These are phyloP conservation scores for Globisporangium sylvaticum DNA, from an alignment of 352 stramenopile species.

Conservation along the genomic window DNA sequence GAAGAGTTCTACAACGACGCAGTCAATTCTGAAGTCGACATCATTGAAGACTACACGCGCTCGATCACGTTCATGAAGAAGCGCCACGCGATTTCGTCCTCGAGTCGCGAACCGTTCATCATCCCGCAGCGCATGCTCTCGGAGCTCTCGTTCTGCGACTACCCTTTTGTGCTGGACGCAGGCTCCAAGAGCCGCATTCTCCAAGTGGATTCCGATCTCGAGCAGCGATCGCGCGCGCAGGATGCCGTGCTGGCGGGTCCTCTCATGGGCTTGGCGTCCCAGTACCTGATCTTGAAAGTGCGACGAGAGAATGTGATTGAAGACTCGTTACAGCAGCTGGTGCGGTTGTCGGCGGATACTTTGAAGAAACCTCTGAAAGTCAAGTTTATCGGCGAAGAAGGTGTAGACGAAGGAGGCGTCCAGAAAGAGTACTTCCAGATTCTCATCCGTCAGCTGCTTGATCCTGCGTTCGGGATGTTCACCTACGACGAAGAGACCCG, in stretches of 20 bases:
- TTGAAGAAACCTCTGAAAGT: slow-evolving; percentile 82
- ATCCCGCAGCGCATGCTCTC: slow-evolving; percentile 59
- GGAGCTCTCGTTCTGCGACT: slow-evolving; percentile 81
- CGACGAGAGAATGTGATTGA: slow-evolving; percentile 73
- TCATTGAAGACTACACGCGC: slow-evolving; percentile 70
- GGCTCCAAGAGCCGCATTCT: slow-evolving; percentile 75
- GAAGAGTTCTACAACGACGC: slow-evolving; percentile 83
- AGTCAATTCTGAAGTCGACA: slow-evolving; percentile 78
- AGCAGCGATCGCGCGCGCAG: slow-evolving; percentile 55
- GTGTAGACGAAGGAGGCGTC: slow-evolving; percentile 75
- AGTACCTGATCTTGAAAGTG: slow-evolving; percentile 64
- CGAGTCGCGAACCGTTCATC: slow-evolving; percentile 15
- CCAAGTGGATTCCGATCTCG: slow-evolving; percentile 73
- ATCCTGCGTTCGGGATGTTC: slow-evolving; percentile 79
- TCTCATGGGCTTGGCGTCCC: slow-evolving; percentile 30
- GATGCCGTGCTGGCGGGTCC: slow-evolving; percentile 46
- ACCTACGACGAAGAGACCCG: slow-evolving; percentile 69
- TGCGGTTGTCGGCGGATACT: slow-evolving; percentile 51
- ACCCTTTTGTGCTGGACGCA: slow-evolving; percentile 73
- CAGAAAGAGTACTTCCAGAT: slow-evolving; percentile 87
- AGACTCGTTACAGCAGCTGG: slow-evolving; percentile 68
- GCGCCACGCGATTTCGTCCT: slow-evolving; percentile 20
- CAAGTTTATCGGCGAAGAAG: slow-evolving; percentile 82
- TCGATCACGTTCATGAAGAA: slow-evolving; percentile 77
- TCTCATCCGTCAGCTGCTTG: slow-evolving; percentile 64